A percentile compares a stretch with the other conserved stretches of the same genome.
phyloP scores from a whole-genome alignment of 305 asterid genomes.

The Solanum hybrid region DNA sequence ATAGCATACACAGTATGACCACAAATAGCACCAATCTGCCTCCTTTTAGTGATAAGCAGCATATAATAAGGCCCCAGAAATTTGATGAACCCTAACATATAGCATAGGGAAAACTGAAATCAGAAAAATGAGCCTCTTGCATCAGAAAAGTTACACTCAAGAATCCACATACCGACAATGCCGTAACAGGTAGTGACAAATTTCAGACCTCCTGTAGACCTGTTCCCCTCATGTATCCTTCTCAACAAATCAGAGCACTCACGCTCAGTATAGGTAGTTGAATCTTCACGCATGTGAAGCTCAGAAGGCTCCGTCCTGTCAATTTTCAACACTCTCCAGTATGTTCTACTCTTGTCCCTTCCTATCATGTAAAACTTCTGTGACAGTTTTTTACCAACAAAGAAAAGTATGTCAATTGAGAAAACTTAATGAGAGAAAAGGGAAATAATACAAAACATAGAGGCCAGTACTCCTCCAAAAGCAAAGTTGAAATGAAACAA shows the following conservation, averaged over 20 bases:
- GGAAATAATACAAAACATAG: neutral
- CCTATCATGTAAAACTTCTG: conserved; percentile 93
- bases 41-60: conserved; percentile 88
- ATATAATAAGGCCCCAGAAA: conserved; percentile 92
- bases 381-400: conserved; percentile 7
- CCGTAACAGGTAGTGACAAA: conserved; percentile 93
- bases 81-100: conserved; percentile 70
- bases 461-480: neutral
- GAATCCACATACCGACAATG: conserved; percentile 61
- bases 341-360: conserved; percentile 78
- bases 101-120: conserved; percentile 11
- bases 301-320: conserved; percentile 77
- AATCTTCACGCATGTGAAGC: conserved; percentile 75
- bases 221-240: conserved; percentile 89
- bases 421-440: neutral
- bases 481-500: conserved; percentile 1
- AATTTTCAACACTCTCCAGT: conserved; percentile 80
- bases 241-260: conserved; percentile 87
- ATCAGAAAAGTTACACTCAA: neutral
- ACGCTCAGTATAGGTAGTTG: conserved; percentile 59
- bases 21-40: conserved; percentile 84
- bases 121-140: conserved; percentile 1
- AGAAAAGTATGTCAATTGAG: conserved; percentile 12
- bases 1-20: conserved; percentile 86
- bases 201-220: conserved; percentile 76